phyloP scores from a whole-genome alignment of 305 asterid genomes.

The Fraxinus sp. region DNA sequence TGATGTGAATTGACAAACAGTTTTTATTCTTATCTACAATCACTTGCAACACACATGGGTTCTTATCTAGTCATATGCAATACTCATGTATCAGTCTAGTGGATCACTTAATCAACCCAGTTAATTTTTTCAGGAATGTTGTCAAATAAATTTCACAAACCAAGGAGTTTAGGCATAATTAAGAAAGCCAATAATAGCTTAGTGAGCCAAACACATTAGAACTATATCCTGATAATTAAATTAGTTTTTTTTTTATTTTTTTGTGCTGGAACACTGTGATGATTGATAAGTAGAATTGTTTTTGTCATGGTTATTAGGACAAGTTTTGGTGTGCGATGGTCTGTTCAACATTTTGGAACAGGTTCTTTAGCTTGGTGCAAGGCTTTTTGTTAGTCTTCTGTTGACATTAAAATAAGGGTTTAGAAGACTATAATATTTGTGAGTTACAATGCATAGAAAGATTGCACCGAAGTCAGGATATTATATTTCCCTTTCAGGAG shows the following conservation, averaged over 20 bases:
- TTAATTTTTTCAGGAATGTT: background rate
- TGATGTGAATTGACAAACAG: background rate
- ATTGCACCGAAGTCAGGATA: background rate
- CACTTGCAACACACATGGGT: background rate
- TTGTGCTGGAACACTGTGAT: background rate
- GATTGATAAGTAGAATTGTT: background rate
- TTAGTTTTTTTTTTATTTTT: background rate
- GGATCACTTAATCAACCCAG: background rate
- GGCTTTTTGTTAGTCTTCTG: background rate
- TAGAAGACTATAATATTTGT: background rate
- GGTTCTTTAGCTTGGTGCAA: background rate
- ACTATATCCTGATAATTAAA: background rate
- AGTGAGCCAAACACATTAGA: background rate
- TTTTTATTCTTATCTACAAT: background rate
- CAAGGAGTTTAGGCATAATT: background rate
- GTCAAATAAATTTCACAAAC: background rate
- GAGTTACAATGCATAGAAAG: background rate
- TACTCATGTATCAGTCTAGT: background rate
- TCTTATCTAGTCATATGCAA: background rate
- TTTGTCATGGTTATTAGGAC: background rate
- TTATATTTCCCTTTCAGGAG: background rate
- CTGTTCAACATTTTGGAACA: background rate
- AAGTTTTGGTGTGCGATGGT: background rate
- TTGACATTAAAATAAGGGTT: background rate
- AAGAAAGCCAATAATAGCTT: background rate